A percentile compares a stretch with the other conserved stretches of the same genome.
phyloP scores from a whole-genome alignment of 2,329 filamentous ascomycete genomes.

The Colletotrichum sp. region DNA sequence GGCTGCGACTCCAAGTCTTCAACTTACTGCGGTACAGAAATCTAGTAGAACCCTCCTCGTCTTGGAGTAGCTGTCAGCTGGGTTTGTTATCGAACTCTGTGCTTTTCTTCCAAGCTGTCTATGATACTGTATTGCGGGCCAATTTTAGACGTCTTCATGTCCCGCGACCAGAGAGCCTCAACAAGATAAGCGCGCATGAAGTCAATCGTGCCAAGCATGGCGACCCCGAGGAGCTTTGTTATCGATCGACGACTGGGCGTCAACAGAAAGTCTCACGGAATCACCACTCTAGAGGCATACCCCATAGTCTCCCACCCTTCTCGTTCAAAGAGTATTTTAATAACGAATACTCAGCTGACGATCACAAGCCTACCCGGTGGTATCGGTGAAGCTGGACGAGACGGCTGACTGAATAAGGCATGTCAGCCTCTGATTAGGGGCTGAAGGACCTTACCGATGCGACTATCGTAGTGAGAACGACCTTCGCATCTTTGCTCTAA shows the following conservation, averaged over 20 bases:
- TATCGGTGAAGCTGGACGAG: not conserved
- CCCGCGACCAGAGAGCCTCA: not conserved
- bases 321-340: accelerated
- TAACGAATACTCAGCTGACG: not conserved
- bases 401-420: not conserved
- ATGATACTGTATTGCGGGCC: not conserved
- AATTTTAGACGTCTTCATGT: accelerated
- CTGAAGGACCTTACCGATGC: not conserved
- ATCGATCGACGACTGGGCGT: not conserved
- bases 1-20: not conserved
- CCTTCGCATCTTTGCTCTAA: not conserved
- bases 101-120: accelerated
- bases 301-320: not conserved
- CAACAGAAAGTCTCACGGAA: not conserved
- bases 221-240: not conserved
- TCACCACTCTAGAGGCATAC: accelerated
- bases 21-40: not conserved
- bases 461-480: no score
- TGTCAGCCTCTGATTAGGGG: not conserved
- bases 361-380: not conserved
- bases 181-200: not conserved
- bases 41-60: not conserved
- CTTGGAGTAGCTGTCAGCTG: not conserved
- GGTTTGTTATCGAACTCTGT: not conserved
- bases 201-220: not conserved